A percentile compares a stretch with the other conserved stretches of the same genome.
Evolutionary conservation across 371 early-diverging fungal species (phyloP).

Genomic region (Apophysomyces variabilis): DNA sequence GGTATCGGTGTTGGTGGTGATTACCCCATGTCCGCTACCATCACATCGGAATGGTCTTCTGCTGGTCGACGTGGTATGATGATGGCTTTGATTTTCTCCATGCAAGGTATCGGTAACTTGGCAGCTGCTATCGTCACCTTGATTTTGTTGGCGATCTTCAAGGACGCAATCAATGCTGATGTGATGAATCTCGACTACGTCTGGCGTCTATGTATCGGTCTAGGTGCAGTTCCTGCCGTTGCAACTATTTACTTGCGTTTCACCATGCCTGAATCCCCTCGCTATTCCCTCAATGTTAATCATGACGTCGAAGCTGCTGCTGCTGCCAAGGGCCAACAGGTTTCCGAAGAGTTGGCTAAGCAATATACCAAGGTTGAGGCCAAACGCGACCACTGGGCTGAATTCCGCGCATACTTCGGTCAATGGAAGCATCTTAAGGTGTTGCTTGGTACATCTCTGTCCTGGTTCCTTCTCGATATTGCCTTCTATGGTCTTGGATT

Average conservation of each 20-base stretch:
- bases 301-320: slow-evolving; percentile 70
- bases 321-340: slow-evolving; percentile 52
- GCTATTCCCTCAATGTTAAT: slow-evolving; percentile 81
- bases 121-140: slow-evolving; percentile 75
- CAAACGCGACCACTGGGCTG: slow-evolving; percentile 55
- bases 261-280: slow-evolving; percentile 94
- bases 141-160: slow-evolving; percentile 74
- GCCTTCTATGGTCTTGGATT: slow-evolving; percentile 90
- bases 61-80: slow-evolving; percentile 71
- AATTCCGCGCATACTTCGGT: slow-evolving; percentile 78
- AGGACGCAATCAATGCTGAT: slow-evolving; percentile 64
- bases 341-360: slow-evolving; percentile 35
- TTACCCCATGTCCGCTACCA: slow-evolving; percentile 83
- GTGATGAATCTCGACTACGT: slow-evolving; percentile 78
- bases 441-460: slow-evolving; percentile 76
- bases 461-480: slow-evolving; percentile 89
- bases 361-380: slow-evolving; percentile 49
- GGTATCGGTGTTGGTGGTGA: slow-evolving; percentile 91
- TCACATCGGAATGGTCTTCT: slow-evolving; percentile 88
- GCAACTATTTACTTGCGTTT: slow-evolving; percentile 87
- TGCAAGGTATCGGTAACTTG: slow-evolving; percentile 92
- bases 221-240: slow-evolving; percentile 86
- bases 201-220: slow-evolving; percentile 85
- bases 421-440: slow-evolving; percentile 79
- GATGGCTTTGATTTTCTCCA: slow-evolving; percentile 84